phyloP scores from a whole-genome alignment of 73 alveolate genomes.

The Uronychia binucleata region DNA sequence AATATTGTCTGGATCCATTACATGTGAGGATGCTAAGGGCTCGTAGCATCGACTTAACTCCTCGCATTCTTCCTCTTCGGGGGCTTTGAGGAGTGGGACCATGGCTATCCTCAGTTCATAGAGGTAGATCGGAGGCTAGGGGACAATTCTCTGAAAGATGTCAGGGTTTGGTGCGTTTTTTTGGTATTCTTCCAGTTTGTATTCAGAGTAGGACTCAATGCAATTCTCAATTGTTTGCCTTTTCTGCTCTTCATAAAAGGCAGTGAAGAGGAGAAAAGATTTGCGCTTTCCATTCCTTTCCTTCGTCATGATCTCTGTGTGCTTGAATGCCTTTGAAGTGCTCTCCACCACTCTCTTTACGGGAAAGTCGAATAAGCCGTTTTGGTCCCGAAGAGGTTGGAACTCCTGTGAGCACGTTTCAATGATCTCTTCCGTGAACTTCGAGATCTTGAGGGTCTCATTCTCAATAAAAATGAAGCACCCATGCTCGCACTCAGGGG shows the following conservation, averaged over 20 bases:
- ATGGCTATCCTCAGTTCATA: neutral
- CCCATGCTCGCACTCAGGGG: neutral
- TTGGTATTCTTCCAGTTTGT: neutral
- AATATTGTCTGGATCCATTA: neutral
- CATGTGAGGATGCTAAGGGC: neutral
- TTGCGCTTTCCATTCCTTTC: neutral
- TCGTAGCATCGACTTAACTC: neutral
- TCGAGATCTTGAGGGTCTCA: neutral
- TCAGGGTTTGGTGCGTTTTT: neutral
- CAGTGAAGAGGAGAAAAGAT: neutral
- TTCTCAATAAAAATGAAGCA: neutral
- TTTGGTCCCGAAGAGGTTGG: neutral
- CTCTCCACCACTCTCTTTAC: neutral
- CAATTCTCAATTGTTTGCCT: neutral
- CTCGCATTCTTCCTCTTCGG: neutral
- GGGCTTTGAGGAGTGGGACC: neutral
- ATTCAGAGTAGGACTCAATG: neutral
- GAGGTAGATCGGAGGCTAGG: neutral
- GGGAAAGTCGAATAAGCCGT: neutral
- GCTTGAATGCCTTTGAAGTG: neutral
- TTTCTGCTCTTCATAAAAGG: neutral
- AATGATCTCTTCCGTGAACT: neutral
- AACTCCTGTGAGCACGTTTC: neutral
- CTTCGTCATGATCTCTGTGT: neutral
- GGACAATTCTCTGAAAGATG: neutral